These are phyloP conservation scores for Suhomyces kunorum DNA, from an alignment of 1,139 yeast species.

Conservation along the genomic window DNA sequence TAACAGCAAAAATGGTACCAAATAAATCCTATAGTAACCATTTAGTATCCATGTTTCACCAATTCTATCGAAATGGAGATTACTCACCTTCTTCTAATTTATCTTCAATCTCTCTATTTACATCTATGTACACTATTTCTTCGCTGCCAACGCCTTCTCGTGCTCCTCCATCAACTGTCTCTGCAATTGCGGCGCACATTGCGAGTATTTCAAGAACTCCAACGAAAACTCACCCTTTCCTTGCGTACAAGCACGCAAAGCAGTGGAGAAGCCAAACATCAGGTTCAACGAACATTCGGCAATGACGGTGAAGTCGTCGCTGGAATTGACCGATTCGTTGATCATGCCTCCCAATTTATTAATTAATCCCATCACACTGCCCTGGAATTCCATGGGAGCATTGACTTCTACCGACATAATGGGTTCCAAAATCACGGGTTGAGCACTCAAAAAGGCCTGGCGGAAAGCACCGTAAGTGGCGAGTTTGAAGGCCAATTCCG, in stretches of 20 bases:
- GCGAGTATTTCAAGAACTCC: constrained; percentile 91
- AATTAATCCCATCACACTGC: constrained; percentile 83
- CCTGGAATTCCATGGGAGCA: constrained; percentile 97
- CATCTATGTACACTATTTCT: constrained; percentile 13
- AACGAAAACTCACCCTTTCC: constrained; percentile 98
- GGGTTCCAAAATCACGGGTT: constrained; percentile 92
- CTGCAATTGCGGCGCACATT: constrained; percentile 89
- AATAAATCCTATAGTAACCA: too few relatives aligned
- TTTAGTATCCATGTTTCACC: too few relatives aligned
- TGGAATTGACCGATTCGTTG: constrained; percentile 89
- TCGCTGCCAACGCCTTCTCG: constrained; percentile 37
- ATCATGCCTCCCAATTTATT: constrained; percentile 93
- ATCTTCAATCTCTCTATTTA: constrained; percentile 6
- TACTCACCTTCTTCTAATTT: too few relatives aligned
- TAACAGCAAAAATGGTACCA: too few relatives aligned
- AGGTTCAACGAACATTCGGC: constrained; percentile 95
- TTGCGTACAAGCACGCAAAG: constrained; percentile 94
- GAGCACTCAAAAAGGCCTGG: constrained; percentile 81
- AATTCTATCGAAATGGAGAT: background rate
- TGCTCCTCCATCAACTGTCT: constrained; percentile 85
- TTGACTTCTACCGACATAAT: constrained; percentile 91
- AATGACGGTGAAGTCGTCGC: constrained; percentile 88
- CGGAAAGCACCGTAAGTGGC: constrained; percentile 92
- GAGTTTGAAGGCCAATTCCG: constrained; percentile 90
- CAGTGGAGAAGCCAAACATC: constrained; percentile 95